Conservation (phyloP, 257 asterid species). For the Salvia splendens region DNA sequence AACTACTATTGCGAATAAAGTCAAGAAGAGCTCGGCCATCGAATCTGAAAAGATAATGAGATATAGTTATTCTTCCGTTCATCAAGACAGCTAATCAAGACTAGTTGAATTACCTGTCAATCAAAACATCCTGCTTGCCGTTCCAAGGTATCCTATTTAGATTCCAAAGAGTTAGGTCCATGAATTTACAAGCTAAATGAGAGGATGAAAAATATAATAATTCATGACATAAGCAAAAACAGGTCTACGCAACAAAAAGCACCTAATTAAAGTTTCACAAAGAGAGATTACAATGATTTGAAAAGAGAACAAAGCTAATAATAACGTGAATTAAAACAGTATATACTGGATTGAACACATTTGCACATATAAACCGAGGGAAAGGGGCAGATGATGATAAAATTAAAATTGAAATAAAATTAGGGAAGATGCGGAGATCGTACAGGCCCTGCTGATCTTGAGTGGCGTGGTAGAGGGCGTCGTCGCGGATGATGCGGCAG, state of each 20-base stretch:
- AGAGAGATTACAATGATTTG: not conserved
- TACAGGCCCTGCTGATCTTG: conserved; percentile 96
- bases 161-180: conserved; percentile 33
- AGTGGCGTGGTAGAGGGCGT: conserved; percentile 82
- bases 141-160: conserved; percentile 97
- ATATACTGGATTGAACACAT: not conserved
- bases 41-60: conserved; percentile 57
- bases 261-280: not conserved
- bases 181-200: not conserved
- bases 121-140: conserved; percentile 87
- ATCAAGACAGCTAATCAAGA: conserved; percentile 7
- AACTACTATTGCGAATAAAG: conserved; percentile 79
- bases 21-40: conserved; percentile 99
- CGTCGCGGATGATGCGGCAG: conserved; percentile 81
- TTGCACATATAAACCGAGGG: not conserved
- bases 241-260: not conserved
- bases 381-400: not conserved
- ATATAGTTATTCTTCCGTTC: conserved; percentile 17
- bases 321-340: no score
- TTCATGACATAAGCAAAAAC: not conserved
- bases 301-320: not conserved
- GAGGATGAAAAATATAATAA: not conserved
- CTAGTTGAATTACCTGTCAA: conserved; percentile 68
- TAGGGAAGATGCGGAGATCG: conserved; percentile 21
- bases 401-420: not conserved